A percentile compares a stretch with the other conserved stretches of the same genome.
phyloP scores from a whole-genome alignment of 306 rosid genomes.

The Cercis canadensis region DNA sequence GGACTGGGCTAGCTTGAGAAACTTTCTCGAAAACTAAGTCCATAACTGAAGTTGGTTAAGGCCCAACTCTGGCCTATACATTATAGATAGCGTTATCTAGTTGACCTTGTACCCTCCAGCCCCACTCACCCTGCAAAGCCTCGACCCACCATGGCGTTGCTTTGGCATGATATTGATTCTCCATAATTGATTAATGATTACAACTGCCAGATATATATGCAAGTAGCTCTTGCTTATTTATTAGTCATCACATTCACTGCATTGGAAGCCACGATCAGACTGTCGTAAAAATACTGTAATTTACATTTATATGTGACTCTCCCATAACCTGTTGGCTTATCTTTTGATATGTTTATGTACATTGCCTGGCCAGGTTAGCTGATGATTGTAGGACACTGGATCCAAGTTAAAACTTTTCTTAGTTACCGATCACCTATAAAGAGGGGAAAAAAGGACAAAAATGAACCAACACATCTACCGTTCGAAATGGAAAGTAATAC shows the following conservation, averaged over 20 bases:
- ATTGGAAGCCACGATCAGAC: neutral
- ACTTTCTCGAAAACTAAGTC: neutral
- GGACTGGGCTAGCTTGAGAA: neutral
- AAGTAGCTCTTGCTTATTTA: neutral
- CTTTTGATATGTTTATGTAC: slow-evolving; percentile 4
- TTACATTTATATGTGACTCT: slow-evolving; percentile 5
- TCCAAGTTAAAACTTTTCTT: neutral
- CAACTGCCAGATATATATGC: slow-evolving; percentile 1
- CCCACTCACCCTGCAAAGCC: neutral
- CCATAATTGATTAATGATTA: neutral
- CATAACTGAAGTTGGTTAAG: neutral
- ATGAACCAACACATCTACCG: slow-evolving; percentile 35
- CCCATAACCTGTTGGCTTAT: neutral
- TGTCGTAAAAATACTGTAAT: slow-evolving; percentile 1
- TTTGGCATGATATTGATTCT: too few relatives aligned
- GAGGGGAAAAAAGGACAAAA: neutral
- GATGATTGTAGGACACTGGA: neutral
- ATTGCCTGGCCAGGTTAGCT: slow-evolving; percentile 18
- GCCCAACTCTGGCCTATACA: neutral
- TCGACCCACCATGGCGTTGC: neutral
- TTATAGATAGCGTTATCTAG: neutral
- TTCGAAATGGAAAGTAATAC: slow-evolving; percentile 23
- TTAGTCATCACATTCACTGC: neutral
- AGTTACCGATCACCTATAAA: neutral
- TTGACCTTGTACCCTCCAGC: neutral